A percentile compares a stretch with the other conserved stretches of the same genome.
Conservation (phyloP, 2,329 filamentous ascomycete genomes). For the Chaetomium globosum region DNA sequence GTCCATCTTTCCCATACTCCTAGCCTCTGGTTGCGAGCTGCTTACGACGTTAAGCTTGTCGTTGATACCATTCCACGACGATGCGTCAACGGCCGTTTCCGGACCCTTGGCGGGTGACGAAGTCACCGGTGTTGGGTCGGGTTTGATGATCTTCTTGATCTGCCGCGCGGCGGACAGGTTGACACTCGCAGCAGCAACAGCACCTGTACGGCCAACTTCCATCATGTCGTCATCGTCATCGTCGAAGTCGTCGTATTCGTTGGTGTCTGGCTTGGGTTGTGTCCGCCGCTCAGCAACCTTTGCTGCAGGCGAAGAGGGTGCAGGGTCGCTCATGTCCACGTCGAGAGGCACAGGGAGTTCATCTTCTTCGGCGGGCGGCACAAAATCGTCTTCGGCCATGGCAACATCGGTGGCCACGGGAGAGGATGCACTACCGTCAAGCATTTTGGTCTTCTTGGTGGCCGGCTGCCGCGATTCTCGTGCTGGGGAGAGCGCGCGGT, state of each 20-base stretch:
- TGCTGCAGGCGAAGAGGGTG: slow-evolving; percentile 82
- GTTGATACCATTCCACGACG: slow-evolving; percentile 85
- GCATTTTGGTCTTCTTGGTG: slow-evolving; percentile 60
- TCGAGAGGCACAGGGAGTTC: slow-evolving; percentile 51
- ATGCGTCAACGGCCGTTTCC: slow-evolving; percentile 69
- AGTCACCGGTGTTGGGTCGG: slow-evolving; percentile 67
- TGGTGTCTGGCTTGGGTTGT: slow-evolving; percentile 52
- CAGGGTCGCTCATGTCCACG: slow-evolving; percentile 80
- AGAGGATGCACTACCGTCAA: slow-evolving; percentile 53
- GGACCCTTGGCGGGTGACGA: slow-evolving; percentile 72
- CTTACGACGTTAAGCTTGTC: slow-evolving; percentile 83
- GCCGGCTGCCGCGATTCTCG: slow-evolving; percentile 55
- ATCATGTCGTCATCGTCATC: slow-evolving; percentile 82
- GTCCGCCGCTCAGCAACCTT: slow-evolving; percentile 75
- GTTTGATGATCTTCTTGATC: slow-evolving; percentile 72
- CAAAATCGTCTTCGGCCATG: slow-evolving; percentile 55
- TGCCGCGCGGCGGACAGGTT: slow-evolving; percentile 83
- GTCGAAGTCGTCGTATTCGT: slow-evolving; percentile 65
- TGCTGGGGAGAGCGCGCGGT: slow-evolving; percentile 77
- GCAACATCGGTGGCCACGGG: slow-evolving; percentile 54
- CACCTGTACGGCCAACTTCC: slow-evolving; percentile 79
- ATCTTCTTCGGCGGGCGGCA: slow-evolving; percentile 61
- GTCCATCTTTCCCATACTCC: slow-evolving; percentile 76
- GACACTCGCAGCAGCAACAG: slow-evolving; percentile 69
- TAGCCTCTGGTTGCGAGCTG: slow-evolving; percentile 66